Conservation (phyloP, 1,284 basidiomycete genomes). For the Chalciporus piperatoides region DNA sequence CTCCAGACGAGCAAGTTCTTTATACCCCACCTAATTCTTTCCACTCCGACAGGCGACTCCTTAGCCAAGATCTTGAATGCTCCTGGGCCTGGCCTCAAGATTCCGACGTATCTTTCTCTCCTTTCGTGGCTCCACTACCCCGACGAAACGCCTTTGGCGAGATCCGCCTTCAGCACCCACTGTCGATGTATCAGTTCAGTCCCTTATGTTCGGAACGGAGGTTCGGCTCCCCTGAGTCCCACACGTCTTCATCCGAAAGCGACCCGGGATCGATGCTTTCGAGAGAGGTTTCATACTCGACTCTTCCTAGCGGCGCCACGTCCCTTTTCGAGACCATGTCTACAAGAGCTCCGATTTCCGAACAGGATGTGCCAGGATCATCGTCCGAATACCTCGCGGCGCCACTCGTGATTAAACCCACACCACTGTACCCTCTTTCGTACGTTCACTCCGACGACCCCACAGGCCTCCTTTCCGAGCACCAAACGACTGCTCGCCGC, state of each 20-base stretch:
- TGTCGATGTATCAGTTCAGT: conserved; percentile 8
- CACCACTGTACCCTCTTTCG: conserved; percentile 27
- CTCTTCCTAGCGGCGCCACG: conserved; percentile 2
- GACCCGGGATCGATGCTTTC: conserved; percentile 14
- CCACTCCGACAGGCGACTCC: conserved; percentile 16
- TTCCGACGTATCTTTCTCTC: conserved; percentile 8
- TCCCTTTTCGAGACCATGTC: conserved; percentile 2
- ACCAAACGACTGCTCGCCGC: not conserved
- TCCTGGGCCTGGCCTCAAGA: conserved; percentile 25
- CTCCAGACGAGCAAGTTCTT: conserved; percentile 10
- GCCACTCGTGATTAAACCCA: conserved; percentile 28
- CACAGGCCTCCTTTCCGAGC: conserved; percentile 5
- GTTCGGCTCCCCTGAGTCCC: conserved; percentile 3
- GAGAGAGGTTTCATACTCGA: conserved; percentile 5
- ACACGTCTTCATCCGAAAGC: conserved; percentile 11
- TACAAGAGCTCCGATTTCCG: not conserved
- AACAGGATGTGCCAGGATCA: conserved; percentile 6
- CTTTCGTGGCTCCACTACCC: not conserved
- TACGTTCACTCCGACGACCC: conserved; percentile 22
- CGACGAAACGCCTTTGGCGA: conserved; percentile 14
- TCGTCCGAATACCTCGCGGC: conserved; percentile 8
- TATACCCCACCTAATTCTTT: conserved; percentile 14
- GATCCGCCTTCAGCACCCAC: conserved; percentile 7
- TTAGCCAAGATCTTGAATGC: conserved; percentile 3
- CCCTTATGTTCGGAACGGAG: conserved; percentile 9